A percentile compares a stretch with the other conserved stretches of the same genome.
Evolutionary conservation across 106 monocot species (phyloP).

Genomic region (Posidonia australis): DNA sequence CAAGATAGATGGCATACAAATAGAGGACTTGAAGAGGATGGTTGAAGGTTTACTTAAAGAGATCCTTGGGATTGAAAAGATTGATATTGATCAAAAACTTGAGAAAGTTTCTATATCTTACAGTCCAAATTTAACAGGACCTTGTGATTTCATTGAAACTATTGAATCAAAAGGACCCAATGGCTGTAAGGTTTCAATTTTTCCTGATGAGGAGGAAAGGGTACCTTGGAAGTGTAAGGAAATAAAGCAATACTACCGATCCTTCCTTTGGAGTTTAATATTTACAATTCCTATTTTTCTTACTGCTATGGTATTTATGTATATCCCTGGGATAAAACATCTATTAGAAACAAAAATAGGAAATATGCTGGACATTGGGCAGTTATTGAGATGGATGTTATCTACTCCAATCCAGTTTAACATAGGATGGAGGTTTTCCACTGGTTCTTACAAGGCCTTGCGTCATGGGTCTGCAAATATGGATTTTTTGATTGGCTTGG

Average conservation of each 20-base stretch:
- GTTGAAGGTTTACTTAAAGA: constrained; percentile 63
- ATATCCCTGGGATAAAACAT: constrained; percentile 51
- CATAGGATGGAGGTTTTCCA: constrained; percentile 65
- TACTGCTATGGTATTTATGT: constrained; percentile 81
- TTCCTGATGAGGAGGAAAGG: constrained; percentile 41
- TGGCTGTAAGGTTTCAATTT: constrained; percentile 44
- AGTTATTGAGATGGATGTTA: constrained; percentile 67
- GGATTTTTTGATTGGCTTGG: constrained; percentile 77
- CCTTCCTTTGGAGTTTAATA: constrained; percentile 67
- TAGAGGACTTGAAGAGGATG: constrained; percentile 27
- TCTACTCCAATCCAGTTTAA: constrained; percentile 82
- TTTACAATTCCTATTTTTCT: constrained; percentile 82
- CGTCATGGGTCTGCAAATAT: constrained; percentile 74
- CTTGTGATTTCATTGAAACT: constrained; percentile 62
- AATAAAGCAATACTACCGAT: constrained; percentile 48
- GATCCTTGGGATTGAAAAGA: constrained; percentile 54
- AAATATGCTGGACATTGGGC: constrained; percentile 60
- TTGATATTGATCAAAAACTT: constrained; percentile 31
- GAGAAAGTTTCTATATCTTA: constrained; percentile 61
- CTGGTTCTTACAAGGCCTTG: constrained; percentile 65
- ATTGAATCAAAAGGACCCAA: constrained; percentile 49
- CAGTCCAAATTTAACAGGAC: constrained; percentile 71
- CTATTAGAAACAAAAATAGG: constrained; percentile 51
- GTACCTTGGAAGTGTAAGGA: constrained; percentile 36
- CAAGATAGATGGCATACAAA: constrained; percentile 43